Evolutionary conservation across 2,329 filamentous ascomycete genomes (phyloP).

Genomic region (Coniochaeta sp.): DNA sequence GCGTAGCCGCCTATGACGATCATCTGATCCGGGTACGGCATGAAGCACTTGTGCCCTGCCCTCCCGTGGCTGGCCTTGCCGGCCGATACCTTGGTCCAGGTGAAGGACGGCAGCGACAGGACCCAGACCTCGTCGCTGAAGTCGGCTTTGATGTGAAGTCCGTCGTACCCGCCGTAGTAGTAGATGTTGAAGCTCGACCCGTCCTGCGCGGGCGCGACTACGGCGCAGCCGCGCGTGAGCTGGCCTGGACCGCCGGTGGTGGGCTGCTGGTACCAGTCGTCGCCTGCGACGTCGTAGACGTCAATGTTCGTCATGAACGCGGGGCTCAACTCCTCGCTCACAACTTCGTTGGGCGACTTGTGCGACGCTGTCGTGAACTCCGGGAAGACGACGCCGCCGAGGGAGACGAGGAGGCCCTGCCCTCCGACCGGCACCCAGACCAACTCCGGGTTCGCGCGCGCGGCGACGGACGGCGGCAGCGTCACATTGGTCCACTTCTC

Average conservation of each 20-base stretch:
- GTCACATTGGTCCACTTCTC: slow-evolving; percentile 52
- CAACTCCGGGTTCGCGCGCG: slow-evolving; percentile 56
- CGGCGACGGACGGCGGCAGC: slow-evolving; percentile 39
- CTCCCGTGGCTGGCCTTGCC: slow-evolving; percentile 47
- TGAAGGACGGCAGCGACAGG: slow-evolving; percentile 72
- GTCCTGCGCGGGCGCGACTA: slow-evolving; percentile 65
- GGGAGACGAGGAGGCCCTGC: slow-evolving; percentile 67
- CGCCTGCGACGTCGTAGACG: slow-evolving; percentile 66
- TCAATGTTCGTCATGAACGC: slow-evolving; percentile 67
- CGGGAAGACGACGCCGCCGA: slow-evolving; percentile 66
- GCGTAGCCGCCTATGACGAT: slow-evolving; percentile 65
- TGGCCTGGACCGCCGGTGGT: slow-evolving; percentile 51
- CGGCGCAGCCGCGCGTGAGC: slow-evolving; percentile 63
- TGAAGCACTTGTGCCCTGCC: slow-evolving; percentile 69
- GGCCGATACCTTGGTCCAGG: slow-evolving; percentile 55
- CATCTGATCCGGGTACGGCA: slow-evolving; percentile 74
- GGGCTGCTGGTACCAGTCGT: slow-evolving; percentile 62
- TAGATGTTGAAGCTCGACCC: slow-evolving; percentile 74
- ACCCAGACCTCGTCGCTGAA: slow-evolving; percentile 71
- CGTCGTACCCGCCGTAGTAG: slow-evolving; percentile 72
- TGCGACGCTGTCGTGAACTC: slow-evolving; percentile 29
- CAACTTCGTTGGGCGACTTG: slow-evolving; percentile 23
- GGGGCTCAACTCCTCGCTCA: slow-evolving; percentile 54
- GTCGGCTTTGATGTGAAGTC: slow-evolving; percentile 27
- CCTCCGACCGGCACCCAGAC: slow-evolving; percentile 73